Evolutionary conservation across 2,329 filamentous ascomycete species (phyloP), one percentile per base, ranked within the genome.

Genomic region (Hawksworthiomyces lignivorus): DNA sequence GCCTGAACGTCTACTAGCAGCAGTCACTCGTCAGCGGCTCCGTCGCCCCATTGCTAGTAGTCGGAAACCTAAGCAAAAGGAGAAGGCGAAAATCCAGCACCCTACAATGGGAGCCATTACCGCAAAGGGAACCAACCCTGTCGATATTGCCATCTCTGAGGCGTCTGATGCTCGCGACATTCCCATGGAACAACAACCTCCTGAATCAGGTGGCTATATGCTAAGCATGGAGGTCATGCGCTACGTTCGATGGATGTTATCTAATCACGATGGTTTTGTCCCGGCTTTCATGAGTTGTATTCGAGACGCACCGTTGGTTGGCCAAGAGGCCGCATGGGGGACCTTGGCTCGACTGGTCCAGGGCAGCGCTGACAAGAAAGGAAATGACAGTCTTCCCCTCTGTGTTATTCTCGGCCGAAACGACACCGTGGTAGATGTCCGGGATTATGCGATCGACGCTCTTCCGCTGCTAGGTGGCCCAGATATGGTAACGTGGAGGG

Each of bases 201-300:
- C 54, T 7, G 59, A 53, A 14, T 47, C 52, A 2, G 48, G 45
- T 12, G 54, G 48, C 28, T 19, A 30, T 14, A 29, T 39, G 7
- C 61, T 76, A 38, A 70, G 75, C 55, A 52, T 56, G 30, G 58
- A 63, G 21, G 72, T 77, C 18, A 61, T 69, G 39, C 56, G 60
- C 37, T 72, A 72, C 49, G 69, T 81, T 31, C 64, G 70, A 46
- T 81, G 77, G 77, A 75, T 77, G 62, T 61, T 79, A 7, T 53
- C 61, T 8, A 50, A 73, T 52, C 76, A 81, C 56, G 50, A 56
- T 7, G 77, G 77, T 10, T 81, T 81, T 55, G 67, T 81, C 11
- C 67, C 67, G 7, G 69, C 75, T 8, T 80, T 81, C 55, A 73
- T 78, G 64, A 73, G 70, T 36, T 73, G 71, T 35, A 64, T 81